Conservation (phyloP, 164 flowering plant species). For the Piper betle region DNA sequence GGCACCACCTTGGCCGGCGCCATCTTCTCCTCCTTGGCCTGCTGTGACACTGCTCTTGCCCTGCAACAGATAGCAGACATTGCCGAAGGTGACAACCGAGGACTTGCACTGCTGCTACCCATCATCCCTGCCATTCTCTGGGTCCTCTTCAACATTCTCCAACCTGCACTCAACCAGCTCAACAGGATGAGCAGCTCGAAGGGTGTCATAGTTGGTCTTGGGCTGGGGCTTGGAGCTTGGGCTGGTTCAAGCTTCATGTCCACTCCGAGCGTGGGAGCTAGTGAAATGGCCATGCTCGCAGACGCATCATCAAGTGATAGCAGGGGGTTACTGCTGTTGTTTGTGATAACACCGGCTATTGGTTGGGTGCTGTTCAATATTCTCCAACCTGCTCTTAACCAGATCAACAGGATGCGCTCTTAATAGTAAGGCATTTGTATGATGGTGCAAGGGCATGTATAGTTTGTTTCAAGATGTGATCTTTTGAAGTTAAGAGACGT, state of each 20-base stretch:
- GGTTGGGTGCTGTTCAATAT: conserved; percentile 62
- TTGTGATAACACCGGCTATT: conserved; percentile 58
- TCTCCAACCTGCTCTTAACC: conserved; percentile 86
- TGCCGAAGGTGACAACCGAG: conserved; percentile 78
- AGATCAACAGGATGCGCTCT: conserved; percentile 78
- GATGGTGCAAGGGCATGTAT: no score
- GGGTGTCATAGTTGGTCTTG: conserved; percentile 57
- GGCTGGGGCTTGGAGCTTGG: conserved; percentile 58
- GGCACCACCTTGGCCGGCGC: conserved; percentile 62
- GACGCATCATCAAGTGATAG: conserved; percentile 30
- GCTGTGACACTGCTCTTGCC: conserved; percentile 62
- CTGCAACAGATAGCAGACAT: conserved; percentile 53
- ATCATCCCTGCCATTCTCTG: conserved; percentile 73
- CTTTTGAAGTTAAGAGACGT: no score
- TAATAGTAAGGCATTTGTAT: conserved; percentile 2
- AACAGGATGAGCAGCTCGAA: conserved; percentile 49
- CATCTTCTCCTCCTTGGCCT: conserved; percentile 36
- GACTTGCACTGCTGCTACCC: conserved; percentile 62
- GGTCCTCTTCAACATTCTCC: conserved; percentile 81
- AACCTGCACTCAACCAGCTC: conserved; percentile 79
- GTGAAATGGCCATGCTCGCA: conserved; percentile 41
- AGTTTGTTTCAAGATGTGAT: no score
- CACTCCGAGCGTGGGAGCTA: conserved; percentile 37
- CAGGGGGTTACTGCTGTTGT: conserved; percentile 48
- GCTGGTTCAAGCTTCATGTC: conserved; percentile 36